Percentiles rank a stretch among this genome's conserved stretches.
Evolutionary conservation across 106 monocot species (phyloP).

Genomic region (Acanthochlamys bracteata): DNA sequence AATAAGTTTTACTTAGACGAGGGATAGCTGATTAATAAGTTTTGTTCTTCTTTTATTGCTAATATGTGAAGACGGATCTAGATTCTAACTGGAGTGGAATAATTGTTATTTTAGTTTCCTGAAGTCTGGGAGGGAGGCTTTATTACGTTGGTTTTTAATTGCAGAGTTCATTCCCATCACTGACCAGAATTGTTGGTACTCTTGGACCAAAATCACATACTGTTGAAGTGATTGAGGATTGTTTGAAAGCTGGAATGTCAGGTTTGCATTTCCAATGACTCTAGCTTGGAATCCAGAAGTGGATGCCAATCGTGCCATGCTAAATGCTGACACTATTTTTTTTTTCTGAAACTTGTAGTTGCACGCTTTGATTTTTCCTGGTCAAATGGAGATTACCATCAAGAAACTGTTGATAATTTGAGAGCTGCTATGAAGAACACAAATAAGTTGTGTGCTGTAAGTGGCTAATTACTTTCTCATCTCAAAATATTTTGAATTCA

Average conservation of each 20-base stretch:
- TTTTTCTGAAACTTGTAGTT: slow-evolving; percentile 25
- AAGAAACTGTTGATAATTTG: slow-evolving; percentile 77
- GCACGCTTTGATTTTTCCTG: slow-evolving; percentile 91
- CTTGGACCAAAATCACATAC: slow-evolving; percentile 75
- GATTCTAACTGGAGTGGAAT: too few species aligned
- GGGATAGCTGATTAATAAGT: too few species aligned
- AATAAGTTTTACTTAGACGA: too few species aligned
- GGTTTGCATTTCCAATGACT: slow-evolving; percentile 28
- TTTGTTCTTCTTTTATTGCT: too few species aligned
- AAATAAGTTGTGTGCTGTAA: slow-evolving; percentile 83
- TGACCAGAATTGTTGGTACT: slow-evolving; percentile 65
- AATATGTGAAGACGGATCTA: too few species aligned
- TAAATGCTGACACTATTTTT: slow-evolving; percentile 15
- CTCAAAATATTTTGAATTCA: too few species aligned
- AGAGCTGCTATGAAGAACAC: slow-evolving; percentile 48
- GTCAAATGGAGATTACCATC: slow-evolving; percentile 66
- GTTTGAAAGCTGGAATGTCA: slow-evolving; percentile 71
- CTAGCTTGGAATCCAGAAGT: neutral
- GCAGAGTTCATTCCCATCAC: slow-evolving; percentile 46
- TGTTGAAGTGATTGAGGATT: slow-evolving; percentile 58
- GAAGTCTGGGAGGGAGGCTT: neutral
- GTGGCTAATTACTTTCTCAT: slow-evolving; percentile 6
- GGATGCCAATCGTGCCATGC: neutral
- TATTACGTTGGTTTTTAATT: neutral
- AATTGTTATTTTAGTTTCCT: too few species aligned